Evolutionary conservation across 164 flowering plant genomes (phyloP).

Genomic region (Euptelea pleiosperma): DNA sequence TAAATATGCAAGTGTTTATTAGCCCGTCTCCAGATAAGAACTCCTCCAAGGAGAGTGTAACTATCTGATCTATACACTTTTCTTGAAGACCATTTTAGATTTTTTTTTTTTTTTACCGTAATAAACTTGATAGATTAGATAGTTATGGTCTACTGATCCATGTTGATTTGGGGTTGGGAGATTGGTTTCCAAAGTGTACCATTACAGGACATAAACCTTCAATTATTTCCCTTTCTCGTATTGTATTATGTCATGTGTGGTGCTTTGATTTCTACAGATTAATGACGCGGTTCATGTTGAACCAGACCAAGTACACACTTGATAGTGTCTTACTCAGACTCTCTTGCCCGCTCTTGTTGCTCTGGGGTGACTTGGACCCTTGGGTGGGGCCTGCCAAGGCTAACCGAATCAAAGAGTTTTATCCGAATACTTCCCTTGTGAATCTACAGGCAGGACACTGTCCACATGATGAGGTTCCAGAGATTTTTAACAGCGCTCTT

Average conservation of each 20-base stretch:
- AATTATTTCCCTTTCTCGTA: too few relatives aligned
- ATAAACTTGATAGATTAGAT: too few relatives aligned
- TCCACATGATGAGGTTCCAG: slow-evolving; percentile 95
- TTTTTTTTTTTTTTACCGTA: too few relatives aligned
- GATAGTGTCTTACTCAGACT: slow-evolving; percentile 60
- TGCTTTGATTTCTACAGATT: slow-evolving; percentile 44
- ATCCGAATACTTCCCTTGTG: slow-evolving; percentile 70
- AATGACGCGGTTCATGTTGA: slow-evolving; percentile 81
- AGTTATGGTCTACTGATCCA: too few relatives aligned
- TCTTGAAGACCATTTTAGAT: too few relatives aligned
- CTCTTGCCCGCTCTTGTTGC: slow-evolving; percentile 75
- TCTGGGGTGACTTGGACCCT: slow-evolving; percentile 99
- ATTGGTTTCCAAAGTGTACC: too few relatives aligned
- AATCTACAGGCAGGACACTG: slow-evolving; percentile 94
- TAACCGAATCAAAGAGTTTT: slow-evolving; percentile 71
- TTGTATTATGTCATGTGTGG: not conserved
- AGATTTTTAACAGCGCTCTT: slow-evolving; percentile 68
- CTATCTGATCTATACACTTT: too few relatives aligned
- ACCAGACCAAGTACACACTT: slow-evolving; percentile 74
- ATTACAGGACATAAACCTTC: too few relatives aligned
- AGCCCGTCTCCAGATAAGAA: not conserved
- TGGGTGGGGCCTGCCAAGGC: slow-evolving; percentile 98
- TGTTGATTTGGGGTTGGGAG: too few relatives aligned
- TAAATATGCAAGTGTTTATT: not conserved
- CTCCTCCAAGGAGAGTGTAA: not conserved